Base-by-base conservation (phyloP, 2,329 filamentous ascomycete species). In the Ilyonectria mors-panacis region DNA sequence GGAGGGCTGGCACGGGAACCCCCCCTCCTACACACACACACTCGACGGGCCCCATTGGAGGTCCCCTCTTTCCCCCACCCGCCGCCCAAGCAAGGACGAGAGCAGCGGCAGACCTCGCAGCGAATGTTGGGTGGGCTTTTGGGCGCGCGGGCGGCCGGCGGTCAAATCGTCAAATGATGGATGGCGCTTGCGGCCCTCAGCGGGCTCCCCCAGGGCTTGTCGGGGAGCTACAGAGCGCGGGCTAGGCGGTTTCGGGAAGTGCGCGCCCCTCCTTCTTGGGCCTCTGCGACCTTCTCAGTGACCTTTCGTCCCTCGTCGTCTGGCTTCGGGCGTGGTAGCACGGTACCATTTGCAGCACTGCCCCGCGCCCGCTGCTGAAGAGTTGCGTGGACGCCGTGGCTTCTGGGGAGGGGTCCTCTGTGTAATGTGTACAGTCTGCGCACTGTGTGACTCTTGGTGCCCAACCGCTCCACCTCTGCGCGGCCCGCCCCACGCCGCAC, bases 281-380 rank as follows among this genome's bases (percentile, higher is more conserved):
- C 39, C 7, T 42, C 39, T 42, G n/a, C 7, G 39, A 17, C 39
- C 39, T 42, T 4, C n/a, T n/a, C n/a, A 8, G n/a, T 42, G 39
- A 42, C 15, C 6, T 39, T 17, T 39, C 37, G 12, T 15, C 37
- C 10, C 10, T 13, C 37, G 15, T 39, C 37, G 30, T 15, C 37
- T 39, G 37, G 13, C 37, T 39, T 17, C 15, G 37, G 37, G 2
- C 37, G 7, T 3, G 37, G 37, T 39, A 15, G 13, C 37, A 13
- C 13, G 37, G 12, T n/a, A n/a, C n/a, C 39, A 6, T 33, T 7
- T n/a, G 4, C 39, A 37, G 55, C 65, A 67, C 65, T 65, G 65
- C 65, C 65, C 60, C 65, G 6, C 35, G 23, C n/a, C 26, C 42
- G 37, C 50, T 61, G 61, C 65, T 58, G 61, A 65, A 61, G 42